A percentile compares a stretch with the other conserved stretches of the same genome.
Conservation (phyloP, 1,139 yeast species). For the Eremothecium coryli region DNA sequence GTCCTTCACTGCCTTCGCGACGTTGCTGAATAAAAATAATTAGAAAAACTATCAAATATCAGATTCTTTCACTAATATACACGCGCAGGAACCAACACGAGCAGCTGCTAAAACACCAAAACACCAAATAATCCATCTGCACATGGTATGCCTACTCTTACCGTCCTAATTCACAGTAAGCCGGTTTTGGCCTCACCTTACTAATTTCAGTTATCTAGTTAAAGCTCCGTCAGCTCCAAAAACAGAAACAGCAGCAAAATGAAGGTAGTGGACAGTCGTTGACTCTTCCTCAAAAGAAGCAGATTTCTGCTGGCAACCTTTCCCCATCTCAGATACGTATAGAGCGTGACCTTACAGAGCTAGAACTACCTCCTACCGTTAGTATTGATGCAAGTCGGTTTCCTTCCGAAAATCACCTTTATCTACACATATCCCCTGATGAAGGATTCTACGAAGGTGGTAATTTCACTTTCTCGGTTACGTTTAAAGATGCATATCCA, state of each 20-base stretch:
- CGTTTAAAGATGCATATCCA: constrained; percentile 67
- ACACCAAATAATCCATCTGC: too few species aligned
- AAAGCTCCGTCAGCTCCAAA: constrained; percentile 51
- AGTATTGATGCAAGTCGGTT: constrained; percentile 45
- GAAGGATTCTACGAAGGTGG: constrained; percentile 77
- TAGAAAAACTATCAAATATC: not conserved
- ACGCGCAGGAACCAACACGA: not conserved
- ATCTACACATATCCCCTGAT: constrained; percentile 55
- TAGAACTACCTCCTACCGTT: constrained; percentile 60
- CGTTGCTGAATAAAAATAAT: too few species aligned
- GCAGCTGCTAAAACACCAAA: too few species aligned
- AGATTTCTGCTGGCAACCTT: too few species aligned
- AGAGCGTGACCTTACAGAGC: constrained; percentile 51
- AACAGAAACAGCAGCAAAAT: constrained; percentile 46
- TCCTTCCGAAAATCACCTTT: constrained; percentile 38
- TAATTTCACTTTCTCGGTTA: constrained; percentile 53
- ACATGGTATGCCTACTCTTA: too few species aligned
- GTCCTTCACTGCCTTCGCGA: too few species aligned
- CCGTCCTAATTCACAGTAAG: too few species aligned
- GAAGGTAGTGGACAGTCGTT: constrained; percentile 12
- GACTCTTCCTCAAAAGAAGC: too few species aligned
- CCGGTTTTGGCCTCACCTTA: too few species aligned
- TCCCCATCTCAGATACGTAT: constrained; percentile 47
- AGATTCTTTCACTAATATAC: not conserved
- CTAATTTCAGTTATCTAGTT: constrained; percentile 29